Evolutionary conservation across 2,329 filamentous ascomycete genomes (phyloP), one percentile per base, ranked within the genome.

Genomic region (Periconia sp.): DNA sequence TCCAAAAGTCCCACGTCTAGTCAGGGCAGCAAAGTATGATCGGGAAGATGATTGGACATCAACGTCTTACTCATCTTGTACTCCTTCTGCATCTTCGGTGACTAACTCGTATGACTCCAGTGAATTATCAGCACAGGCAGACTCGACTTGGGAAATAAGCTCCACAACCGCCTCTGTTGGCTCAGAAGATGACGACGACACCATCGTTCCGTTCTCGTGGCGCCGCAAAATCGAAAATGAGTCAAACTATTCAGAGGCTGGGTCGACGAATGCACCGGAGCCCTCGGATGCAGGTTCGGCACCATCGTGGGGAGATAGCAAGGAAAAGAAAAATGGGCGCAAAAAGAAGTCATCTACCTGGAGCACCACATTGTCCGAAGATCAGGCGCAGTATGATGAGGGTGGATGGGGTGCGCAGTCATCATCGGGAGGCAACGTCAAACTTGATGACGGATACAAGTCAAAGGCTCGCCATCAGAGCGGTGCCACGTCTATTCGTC

Each of bases 311-410:
- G 43, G 19, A 14, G 42, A 41, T 11, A 45, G 17, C 49, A 41
- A 18, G 15, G 14, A 52, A 18, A 19, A 19, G 13, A 37, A n/a
- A 5, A 11, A 27, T 3, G 23, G 23, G 23, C 8, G 8, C 23
- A 3, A 27, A 8, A 27, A 27, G 23, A 27, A 27, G 23, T 3
- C 5, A 8, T 27, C 23, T 27, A 8, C 5, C 8, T 27, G 23
- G 23, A 3, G 23, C 23, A 27, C 23, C 8, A 27, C 70, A 1
- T 60, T 68, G 50, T 61, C 63, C 9, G 61, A 49, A 7, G 44
- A 50, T 3, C 55, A 57, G 14, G 54, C 55, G 9, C 52, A 60
- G 13, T 53, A 50, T 2, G 54, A 55, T n/a, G 54, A 52, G 6
- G 13, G 47, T 19, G 42, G 30, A 10, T 45, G 37, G 27, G 15